These are phyloP conservation scores for Thyridium curvatum DNA, from an alignment of 2,329 filamentous ascomycete species.

Conservation along the genomic window DNA sequence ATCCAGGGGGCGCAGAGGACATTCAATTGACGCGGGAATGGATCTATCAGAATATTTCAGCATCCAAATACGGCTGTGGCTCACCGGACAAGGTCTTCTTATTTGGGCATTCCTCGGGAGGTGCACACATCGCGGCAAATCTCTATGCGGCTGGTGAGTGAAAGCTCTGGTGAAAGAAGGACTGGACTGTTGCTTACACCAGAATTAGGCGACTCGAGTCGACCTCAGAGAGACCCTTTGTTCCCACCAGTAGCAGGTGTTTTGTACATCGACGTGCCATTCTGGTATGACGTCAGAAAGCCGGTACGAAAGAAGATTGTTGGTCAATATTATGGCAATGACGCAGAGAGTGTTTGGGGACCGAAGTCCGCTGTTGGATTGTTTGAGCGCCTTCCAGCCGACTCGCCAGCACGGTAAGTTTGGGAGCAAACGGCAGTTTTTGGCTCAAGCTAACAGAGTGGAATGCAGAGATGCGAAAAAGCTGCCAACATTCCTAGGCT, in stretches of 20 bases:
- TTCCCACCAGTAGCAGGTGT: conserved; percentile 10
- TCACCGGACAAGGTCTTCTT: conserved; percentile 7
- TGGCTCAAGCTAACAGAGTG: neutral
- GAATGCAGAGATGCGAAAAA: conserved; percentile 4
- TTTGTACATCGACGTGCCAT: conserved; percentile 7
- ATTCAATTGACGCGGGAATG: conserved; percentile 9
- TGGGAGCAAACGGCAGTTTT: too few relatives aligned
- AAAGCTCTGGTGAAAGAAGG: too few relatives aligned
- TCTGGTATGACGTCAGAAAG: conserved; percentile 8
- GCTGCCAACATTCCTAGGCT: conserved; percentile 7
- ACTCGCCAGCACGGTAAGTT: conserved; percentile 7
- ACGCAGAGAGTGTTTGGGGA: conserved; percentile 8
- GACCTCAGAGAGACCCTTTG: conserved; percentile 3
- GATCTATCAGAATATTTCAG: conserved; percentile 7
- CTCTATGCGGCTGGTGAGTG: conserved; percentile 9
- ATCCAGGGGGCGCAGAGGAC: conserved; percentile 10
- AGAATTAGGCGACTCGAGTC: neutral
- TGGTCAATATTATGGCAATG: conserved; percentile 6
- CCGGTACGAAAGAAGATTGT: conserved; percentile 8
- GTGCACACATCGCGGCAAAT: conserved; percentile 8
- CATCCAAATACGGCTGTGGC: conserved; percentile 6
- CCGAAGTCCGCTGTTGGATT: conserved; percentile 7
- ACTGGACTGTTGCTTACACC: neutral
- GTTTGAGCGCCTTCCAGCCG: conserved; percentile 6
- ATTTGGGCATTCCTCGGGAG: conserved; percentile 11